Percentiles rank a stretch among this genome's conserved stretches.
Conservation (phyloP, 495 filamentous ascomycete genomes). For the Saxophila tyrrhenica region DNA sequence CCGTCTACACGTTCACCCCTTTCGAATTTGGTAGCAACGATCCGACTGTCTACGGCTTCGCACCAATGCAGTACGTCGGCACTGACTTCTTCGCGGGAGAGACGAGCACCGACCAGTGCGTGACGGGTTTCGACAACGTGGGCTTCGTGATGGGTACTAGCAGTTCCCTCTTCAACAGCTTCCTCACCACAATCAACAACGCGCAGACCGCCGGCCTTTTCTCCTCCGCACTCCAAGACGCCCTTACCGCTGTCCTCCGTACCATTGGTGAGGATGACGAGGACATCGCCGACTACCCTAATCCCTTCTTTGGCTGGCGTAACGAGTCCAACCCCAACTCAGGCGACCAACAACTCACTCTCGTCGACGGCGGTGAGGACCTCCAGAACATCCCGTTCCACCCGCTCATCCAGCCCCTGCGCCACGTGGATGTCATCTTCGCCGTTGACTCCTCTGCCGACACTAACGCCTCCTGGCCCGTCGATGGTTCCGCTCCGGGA, state of each 20-base stretch:
- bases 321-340: conserved; percentile 50
- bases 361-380: conserved; percentile 84
- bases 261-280: conserved; percentile 45
- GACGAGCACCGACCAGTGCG: conserved; percentile 49
- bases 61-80: conserved; percentile 61
- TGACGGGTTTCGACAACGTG: conserved; percentile 72
- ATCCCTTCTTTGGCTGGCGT: conserved; percentile 73
- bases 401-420: conserved; percentile 67
- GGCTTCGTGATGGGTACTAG: conserved; percentile 86
- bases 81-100: conserved; percentile 63
- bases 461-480: conserved; percentile 37
- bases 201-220: conserved; percentile 42
- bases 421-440: conserved; percentile 82
- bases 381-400: conserved; percentile 78
- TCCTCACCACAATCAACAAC: conserved; percentile 46
- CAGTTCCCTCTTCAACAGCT: conserved; percentile 78
- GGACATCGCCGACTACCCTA: conserved; percentile 80
- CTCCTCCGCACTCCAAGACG: conserved; percentile 34
- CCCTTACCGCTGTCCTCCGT: conserved; percentile 44
- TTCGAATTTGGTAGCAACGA: conserved; percentile 81
- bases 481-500: conserved; percentile 16
- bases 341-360: conserved; percentile 45
- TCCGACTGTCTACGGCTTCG: conserved; percentile 69
- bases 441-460: conserved; percentile 82
- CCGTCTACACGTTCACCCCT: conserved; percentile 78